Conservation (phyloP, 371 early-diverging fungal genomes). For the Choanephora cucurbitarum region DNA sequence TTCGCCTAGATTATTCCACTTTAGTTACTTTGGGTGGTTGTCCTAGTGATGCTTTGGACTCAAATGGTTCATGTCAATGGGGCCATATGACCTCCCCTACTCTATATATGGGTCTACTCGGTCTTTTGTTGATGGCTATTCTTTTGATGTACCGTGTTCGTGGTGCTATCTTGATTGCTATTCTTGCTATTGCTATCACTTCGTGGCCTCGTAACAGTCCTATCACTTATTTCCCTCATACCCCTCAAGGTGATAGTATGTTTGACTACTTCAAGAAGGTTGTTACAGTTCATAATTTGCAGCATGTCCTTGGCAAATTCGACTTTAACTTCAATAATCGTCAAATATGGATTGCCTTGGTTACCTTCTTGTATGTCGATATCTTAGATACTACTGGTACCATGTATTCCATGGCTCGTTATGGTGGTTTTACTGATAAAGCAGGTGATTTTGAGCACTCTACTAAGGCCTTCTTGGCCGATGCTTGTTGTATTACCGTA, state of each 20-base stretch:
- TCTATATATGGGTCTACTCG: slow-evolving; percentile 68
- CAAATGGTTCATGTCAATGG: slow-evolving; percentile 50
- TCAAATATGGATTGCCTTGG: slow-evolving; percentile 78
- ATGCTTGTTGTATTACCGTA: slow-evolving; percentile 65
- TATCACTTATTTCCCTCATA: slow-evolving; percentile 78
- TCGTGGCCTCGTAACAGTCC: slow-evolving; percentile 66
- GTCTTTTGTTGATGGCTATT: slow-evolving; percentile 69
- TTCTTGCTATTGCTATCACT: slow-evolving; percentile 67
- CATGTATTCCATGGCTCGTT: slow-evolving; percentile 78
- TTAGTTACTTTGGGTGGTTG: slow-evolving; percentile 72
- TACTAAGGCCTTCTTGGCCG: slow-evolving; percentile 70
- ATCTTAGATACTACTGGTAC: slow-evolving; percentile 81
- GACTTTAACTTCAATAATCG: slow-evolving; percentile 62
- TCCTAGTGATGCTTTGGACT: slow-evolving; percentile 54
- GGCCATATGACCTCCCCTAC: slow-evolving; percentile 72
- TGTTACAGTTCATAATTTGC: slow-evolving; percentile 66
- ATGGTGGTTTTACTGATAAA: slow-evolving; percentile 73
- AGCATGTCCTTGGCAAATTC: slow-evolving; percentile 58
- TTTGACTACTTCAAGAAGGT: slow-evolving; percentile 76
- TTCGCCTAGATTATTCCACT: slow-evolving; percentile 60
- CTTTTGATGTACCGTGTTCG: slow-evolving; percentile 67
- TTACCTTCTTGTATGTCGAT: slow-evolving; percentile 82
- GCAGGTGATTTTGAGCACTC: slow-evolving; percentile 80
- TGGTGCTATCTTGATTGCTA: slow-evolving; percentile 74
- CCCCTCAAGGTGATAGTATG: slow-evolving; percentile 56